Evolutionary conservation across 805 yeast genomes (phyloP), one percentile per base, ranked within the genome.

Genomic region (Suhomyces faveliae): DNA sequence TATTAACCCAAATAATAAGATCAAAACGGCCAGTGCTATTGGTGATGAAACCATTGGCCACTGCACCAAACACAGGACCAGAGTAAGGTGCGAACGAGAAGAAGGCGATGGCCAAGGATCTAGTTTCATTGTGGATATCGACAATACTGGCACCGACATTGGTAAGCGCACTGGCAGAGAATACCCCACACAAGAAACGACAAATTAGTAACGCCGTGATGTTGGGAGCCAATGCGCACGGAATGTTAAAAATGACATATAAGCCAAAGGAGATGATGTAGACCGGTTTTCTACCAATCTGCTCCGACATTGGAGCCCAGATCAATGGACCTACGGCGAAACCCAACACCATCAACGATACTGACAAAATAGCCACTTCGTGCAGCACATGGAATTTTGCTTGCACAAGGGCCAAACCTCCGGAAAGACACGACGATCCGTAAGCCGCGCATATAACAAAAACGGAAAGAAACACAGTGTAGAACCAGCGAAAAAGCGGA

Each of bases 81-180:
- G 91, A 85, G 66, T 89, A 90, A 2, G 97, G 97, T 50, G 94
- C 89, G 60, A 89, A 89, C 10, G 96, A 91, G 61, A 90, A 90
- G 59, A 85, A 85, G 0, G 96, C 95, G 68, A 90, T 89, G 35
- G 96, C 96, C 59, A 83, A 78, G 56, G 96, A 96, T 71, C 96
- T 78, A 0, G 90, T 80, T 53, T 80, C 85, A 46, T 80, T 77
- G 76, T 90, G 92, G 76, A 90, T 78, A 67, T 90, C 97, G 42
- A 94, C 92, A 52, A 90, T 80, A 33, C 95, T 85, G 45, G 96
- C 97, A 65, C 96, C 96, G 50, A 90, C 96, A 45, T 87, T 76
- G 46, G 91, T 84, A 40, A 90, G 74, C 20, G 92, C 96, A 9
- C 96, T 85, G 35, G 92, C 79, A 1, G 94, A 74, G 68, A 85